Evolutionary conservation across 805 yeast species (phyloP).

Genomic region (Yamadazyma sp.): DNA sequence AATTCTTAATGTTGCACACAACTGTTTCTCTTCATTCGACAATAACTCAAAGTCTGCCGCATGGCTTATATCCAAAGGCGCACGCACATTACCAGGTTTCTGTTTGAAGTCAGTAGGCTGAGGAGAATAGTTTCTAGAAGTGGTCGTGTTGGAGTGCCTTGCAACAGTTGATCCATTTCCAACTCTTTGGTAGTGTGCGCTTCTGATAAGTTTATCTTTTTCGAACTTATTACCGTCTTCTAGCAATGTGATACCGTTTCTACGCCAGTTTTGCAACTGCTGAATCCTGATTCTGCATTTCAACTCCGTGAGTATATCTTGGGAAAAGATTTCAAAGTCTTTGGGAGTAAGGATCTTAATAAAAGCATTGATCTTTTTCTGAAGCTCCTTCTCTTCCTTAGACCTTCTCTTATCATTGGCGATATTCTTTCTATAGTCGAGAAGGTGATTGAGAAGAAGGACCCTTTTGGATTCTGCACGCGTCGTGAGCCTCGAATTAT

Average conservation of each 20-base stretch:
- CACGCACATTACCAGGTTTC: constrained; percentile 45
- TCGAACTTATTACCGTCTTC: constrained; percentile 86
- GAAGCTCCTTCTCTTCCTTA: constrained; percentile 86
- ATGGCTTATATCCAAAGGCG: constrained; percentile 66
- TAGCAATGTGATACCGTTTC: constrained; percentile 79
- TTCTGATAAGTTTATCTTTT: constrained; percentile 75
- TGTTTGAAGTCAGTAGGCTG: constrained; percentile 41
- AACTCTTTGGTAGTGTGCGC: constrained; percentile 60
- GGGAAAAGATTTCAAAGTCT: constrained; percentile 75
- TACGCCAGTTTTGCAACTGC: constrained; percentile 91
- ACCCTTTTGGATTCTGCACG: constrained; percentile 92
- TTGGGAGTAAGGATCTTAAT: constrained; percentile 76
- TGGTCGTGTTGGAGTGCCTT: constrained; percentile 13
- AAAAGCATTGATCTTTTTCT: constrained; percentile 73
- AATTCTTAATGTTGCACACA: constrained; percentile 81
- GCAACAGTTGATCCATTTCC: constrained; percentile 35
- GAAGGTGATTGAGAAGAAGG: constrained; percentile 68
- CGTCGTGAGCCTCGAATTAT: constrained; percentile 82
- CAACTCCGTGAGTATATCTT: constrained; percentile 74
- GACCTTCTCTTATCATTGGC: constrained; percentile 80
- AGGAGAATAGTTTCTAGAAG: constrained; percentile 27
- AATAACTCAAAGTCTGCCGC: constrained; percentile 81
- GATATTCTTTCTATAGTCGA: constrained; percentile 83
- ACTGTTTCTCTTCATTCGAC: constrained; percentile 81
- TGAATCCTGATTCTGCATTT: constrained; percentile 77